Evolutionary conservation across 257 asterid genomes (phyloP).

Genomic region (Parsonsia alboflavescens): DNA sequence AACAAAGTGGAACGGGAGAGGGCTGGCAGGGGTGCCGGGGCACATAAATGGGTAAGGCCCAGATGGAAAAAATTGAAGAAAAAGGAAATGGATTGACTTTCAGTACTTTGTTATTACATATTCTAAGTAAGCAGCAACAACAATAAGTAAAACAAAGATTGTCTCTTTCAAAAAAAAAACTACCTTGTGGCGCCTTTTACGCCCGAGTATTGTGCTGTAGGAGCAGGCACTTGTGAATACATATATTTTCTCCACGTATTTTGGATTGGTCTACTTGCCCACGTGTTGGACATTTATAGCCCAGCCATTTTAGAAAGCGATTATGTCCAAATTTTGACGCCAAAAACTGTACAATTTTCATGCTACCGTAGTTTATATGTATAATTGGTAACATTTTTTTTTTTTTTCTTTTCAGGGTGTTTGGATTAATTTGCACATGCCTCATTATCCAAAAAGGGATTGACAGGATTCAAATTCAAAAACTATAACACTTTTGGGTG

Average conservation of each 20-base stretch:
- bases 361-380: too few relatives aligned
- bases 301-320: not conserved
- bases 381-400: too few relatives aligned
- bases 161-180: not conserved
- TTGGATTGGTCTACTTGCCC: not conserved
- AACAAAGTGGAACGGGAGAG: not conserved
- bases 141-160: not conserved
- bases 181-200: slow-evolving; percentile 3
- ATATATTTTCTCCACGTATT: not conserved
- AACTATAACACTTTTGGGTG: too few relatives aligned
- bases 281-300: not conserved
- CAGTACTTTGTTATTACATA: not conserved
- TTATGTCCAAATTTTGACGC: too few relatives aligned
- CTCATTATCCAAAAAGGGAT: too few relatives aligned
- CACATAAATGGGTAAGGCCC: not conserved
- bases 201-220: not conserved
- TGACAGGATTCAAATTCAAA: too few relatives aligned
- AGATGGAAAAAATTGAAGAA: not conserved
- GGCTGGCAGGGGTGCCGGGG: too few relatives aligned
- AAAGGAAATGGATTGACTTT: not conserved
- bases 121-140: not conserved
- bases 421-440: too few relatives aligned
- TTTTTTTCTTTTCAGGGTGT: too few relatives aligned
- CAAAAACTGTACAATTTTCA: too few relatives aligned
- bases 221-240: not conserved